These are phyloP conservation scores for Globisporangium uncinulatum DNA, from an alignment of 352 stramenopile species.

Conservation along the genomic window DNA sequence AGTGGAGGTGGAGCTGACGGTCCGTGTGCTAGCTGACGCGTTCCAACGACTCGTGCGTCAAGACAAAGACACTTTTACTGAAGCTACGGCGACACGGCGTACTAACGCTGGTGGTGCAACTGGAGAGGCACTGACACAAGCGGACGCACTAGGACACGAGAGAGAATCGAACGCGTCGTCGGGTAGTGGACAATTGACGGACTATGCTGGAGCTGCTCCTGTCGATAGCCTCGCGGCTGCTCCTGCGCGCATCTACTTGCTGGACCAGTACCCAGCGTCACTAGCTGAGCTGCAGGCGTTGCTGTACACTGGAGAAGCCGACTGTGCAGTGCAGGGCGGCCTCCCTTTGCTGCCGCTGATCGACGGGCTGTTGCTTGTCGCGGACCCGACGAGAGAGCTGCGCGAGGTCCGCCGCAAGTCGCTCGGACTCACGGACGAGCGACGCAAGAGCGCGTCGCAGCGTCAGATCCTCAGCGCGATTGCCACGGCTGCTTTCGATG, in stretches of 20 bases:
- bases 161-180: no score
- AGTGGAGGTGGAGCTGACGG: slow-evolving; percentile 13
- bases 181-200: not conserved
- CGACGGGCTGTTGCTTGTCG: slow-evolving; percentile 48
- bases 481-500: not conserved
- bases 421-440: slow-evolving; percentile 4
- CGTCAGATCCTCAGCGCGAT: slow-evolving; percentile 1
- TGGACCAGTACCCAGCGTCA: slow-evolving; percentile 53
- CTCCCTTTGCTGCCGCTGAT: slow-evolving; percentile 48
- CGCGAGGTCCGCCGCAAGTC: slow-evolving; percentile 22
- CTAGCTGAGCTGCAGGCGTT: slow-evolving; percentile 41
- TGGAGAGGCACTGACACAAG: not conserved
- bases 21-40: slow-evolving; percentile 28
- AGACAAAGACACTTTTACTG: slow-evolving; percentile 23
- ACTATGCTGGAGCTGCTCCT: not conserved
- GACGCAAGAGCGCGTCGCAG: slow-evolving; percentile 24
- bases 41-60: slow-evolving; percentile 44
- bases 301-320: slow-evolving; percentile 33
- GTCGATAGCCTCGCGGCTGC: not conserved
- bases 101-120: not conserved
- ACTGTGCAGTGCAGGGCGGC: slow-evolving; percentile 1
- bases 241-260: slow-evolving; percentile 43
- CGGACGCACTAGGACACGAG: not conserved
- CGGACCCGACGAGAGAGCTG: slow-evolving; percentile 23
- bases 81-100: not conserved